Base-by-base conservation (phyloP, 2,329 filamentous ascomycete species). In the Hyphodiscus sp. region DNA sequence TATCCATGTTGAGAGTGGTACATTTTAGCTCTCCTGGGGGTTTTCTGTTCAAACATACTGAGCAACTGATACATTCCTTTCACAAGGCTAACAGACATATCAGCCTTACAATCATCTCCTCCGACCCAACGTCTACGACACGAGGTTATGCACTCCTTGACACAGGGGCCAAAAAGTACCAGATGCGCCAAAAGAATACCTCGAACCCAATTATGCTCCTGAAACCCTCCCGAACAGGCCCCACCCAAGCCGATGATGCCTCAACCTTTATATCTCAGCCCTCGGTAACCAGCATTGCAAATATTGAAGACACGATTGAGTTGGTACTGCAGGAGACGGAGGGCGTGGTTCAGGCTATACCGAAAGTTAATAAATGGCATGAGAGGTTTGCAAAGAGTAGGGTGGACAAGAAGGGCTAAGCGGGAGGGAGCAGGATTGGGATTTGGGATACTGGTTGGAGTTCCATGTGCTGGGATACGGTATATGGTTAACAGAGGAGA, bases 191-290 rank as follows among this genome's bases (percentile, higher is more conserved):
- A 63, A 85, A 85, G 66, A 85, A 85, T 66, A 85, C 82, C 0
- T 86, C 82, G 45, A 86, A 86, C 64, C 77, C 79, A n/a, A 73
- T 86, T 46, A 78, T 85, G 61, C 66, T 86, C 2, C 70, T 85
- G 30, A 65, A 70, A 23, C 69, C 74, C 18, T 67, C 65, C 5
- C 41, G 43, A 0, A 63, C 62, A 1, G 26, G 45, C 2, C 58
- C 62, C 9, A 57, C 61, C 20, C 53, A 59, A 16, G 51, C 53
- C 15, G 64, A 65, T 41, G 51, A 56, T 26, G 26, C 43, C 6
- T 45, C 54, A 1, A 58, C 65, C 9, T 63, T 61, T 26, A 66
- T 67, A 11, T 61, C 68, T 8, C 64, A 69, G 29, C 59, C 68
- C 1, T 71, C 72, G 11, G 59, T 85, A 1, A 71, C 70, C 42